A percentile compares a stretch with the other conserved stretches of the same genome.
phyloP scores from a whole-genome alignment of 371 early-diverging fungal species.

The Mortierella sp. region DNA sequence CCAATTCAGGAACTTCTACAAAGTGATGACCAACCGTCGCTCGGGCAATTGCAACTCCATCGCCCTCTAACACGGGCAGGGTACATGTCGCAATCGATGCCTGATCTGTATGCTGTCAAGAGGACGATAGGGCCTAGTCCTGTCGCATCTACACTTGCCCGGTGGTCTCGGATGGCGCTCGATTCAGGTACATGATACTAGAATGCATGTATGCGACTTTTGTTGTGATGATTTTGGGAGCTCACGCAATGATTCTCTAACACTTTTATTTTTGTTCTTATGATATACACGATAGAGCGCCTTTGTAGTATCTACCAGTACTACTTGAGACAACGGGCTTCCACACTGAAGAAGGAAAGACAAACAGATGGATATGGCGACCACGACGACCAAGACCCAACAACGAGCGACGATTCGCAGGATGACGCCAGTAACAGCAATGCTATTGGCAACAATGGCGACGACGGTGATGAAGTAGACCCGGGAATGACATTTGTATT shows the following conservation, averaged over 20 bases:
- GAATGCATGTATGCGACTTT: too few relatives aligned
- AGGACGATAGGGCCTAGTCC: neutral
- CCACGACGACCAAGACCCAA: neutral
- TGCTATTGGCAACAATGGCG: neutral
- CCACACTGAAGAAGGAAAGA: neutral
- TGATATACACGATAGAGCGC: conserved; percentile 11
- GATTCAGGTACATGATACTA: conserved; percentile 18
- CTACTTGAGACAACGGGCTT: conserved; percentile 22
- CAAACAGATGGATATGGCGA: neutral
- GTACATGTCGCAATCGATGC: neutral
- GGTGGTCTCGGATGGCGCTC: conserved; percentile 12
- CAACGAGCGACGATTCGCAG: neutral
- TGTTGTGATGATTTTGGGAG: neutral
- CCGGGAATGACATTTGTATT: conserved; percentile 26
- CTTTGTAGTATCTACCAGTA: conserved; percentile 26
- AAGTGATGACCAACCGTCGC: neutral
- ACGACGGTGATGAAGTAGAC: neutral
- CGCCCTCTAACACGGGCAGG: neutral
- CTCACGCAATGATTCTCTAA: neutral
- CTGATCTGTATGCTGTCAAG: conserved; percentile 1
- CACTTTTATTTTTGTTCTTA: neutral
- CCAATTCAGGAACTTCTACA: neutral
- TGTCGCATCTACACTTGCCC: conserved; percentile 11
- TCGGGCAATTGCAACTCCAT: neutral
- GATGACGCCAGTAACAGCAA: neutral